Base-by-base conservation (phyloP, 306 rosid genomes). In the Cyamopsis tetragonoloba region DNA sequence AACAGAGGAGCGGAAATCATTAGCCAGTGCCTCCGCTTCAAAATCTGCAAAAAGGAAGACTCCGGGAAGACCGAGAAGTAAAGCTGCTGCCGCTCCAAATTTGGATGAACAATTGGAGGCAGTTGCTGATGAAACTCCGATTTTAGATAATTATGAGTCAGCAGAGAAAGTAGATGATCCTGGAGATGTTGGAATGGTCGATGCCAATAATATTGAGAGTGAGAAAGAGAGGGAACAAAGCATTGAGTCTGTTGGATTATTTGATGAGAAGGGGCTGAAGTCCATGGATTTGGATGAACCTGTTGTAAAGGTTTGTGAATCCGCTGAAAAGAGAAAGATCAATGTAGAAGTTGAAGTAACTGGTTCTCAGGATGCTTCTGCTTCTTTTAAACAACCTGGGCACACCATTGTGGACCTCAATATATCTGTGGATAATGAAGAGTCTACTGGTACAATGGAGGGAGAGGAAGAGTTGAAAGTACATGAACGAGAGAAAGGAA, bases 91-190 rank as follows among this genome's bases (percentile, higher is more conserved):
- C 4, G 37, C 68, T 58, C 58, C 70, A 3, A 70, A 73, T 44
- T 13, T 20, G 49, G 85, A 30, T 55, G 84, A 71, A 34, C 51
- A 67, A 38, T 62, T 24, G 44, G 63, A 61, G 77, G 83, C 23
- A 15, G 77, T 57, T 18, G 73, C 59, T 69, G 82, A 41, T 56
- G 84, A 77, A 51, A 70, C 72, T 59, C 58, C 12, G 11, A 62
- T 42, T 28, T 35, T 23, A 55, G 70, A 39, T 62, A 41, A 23
- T 43, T 5, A 10, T 41, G 75, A 31, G 35, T 62, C 4, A 15
- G 63, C 34, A 30, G 81, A 23, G 19, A 70, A 70, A 43, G 73
- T 42, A 66, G 81, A 62, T 50, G 86, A 80, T 66, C 64, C 78
- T 20, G 79, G 10, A 46, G 38, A 77, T 79, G 78, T 77, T 70